Percentiles rank a stretch among this genome's conserved stretches.
These are phyloP conservation scores for Aspergillus versicolor DNA, from an alignment of 2,329 filamentous ascomycete genomes.

Conservation along the genomic window DNA sequence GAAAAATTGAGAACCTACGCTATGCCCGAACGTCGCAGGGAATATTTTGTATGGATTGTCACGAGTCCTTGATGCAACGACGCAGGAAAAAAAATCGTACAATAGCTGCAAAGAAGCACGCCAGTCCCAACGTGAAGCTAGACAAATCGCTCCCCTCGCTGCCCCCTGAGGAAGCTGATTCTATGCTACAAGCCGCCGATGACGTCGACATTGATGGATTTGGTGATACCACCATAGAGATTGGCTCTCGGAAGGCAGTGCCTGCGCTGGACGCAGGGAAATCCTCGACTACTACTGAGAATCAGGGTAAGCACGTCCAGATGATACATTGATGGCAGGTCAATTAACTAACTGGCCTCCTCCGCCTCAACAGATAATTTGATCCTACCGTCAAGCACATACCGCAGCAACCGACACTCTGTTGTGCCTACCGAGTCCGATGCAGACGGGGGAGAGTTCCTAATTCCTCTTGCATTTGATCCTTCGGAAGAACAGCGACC, in stretches of 20 bases:
- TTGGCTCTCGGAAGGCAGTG: conserved; percentile 20
- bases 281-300: conserved; percentile 24
- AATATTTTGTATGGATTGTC: conserved; percentile 99
- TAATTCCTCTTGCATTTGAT: conserved; percentile 74
- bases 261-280: conserved; percentile 25
- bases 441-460: conserved; percentile 64
- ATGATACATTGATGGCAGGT: neutral
- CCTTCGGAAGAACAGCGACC: conserved; percentile 60
- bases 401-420: conserved; percentile 76
- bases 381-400: conserved; percentile 71
- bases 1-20: conserved; percentile 95
- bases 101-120: conserved; percentile 39
- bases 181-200: conserved; percentile 58
- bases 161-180: conserved; percentile 68
- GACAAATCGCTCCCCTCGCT: conserved; percentile 94
- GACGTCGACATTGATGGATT: conserved; percentile 61
- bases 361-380: conserved; percentile 52
- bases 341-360: neutral
- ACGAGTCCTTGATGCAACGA: conserved; percentile 93
- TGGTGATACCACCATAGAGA: conserved; percentile 52
- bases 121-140: conserved; percentile 60
- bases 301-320: conserved; percentile 31
- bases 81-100: conserved; percentile 81
- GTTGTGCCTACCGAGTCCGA: conserved; percentile 58
- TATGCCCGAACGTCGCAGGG: conserved; percentile 97